A percentile compares a stretch with the other conserved stretches of the same genome.
These are phyloP conservation scores for Yamadazyma kanchanaburiensis DNA, from an alignment of 1,139 yeast genomes.

Conservation along the genomic window DNA sequence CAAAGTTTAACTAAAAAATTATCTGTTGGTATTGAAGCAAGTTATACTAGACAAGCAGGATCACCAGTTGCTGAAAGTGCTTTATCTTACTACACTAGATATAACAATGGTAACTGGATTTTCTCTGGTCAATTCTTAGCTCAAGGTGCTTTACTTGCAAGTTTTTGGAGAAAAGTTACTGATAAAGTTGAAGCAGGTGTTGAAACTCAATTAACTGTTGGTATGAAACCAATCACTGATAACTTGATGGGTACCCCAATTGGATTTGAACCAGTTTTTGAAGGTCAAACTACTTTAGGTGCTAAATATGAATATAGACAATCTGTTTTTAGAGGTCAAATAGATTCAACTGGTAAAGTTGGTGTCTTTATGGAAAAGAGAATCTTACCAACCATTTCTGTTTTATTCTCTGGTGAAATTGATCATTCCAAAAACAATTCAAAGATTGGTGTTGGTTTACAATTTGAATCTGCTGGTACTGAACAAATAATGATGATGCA, in stretches of 20 bases:
- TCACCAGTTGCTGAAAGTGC: conserved; percentile 88
- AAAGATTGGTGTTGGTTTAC: conserved; percentile 89
- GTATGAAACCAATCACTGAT: conserved; percentile 75
- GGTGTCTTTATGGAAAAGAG: conserved; percentile 90
- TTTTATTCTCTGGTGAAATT: conserved; percentile 85
- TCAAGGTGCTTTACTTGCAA: conserved; percentile 83
- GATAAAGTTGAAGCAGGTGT: conserved; percentile 96
- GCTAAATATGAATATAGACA: conserved; percentile 98
- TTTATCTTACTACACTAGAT: conserved; percentile 87
- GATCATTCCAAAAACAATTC: conserved; percentile 86
- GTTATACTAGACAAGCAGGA: conserved; percentile 77
- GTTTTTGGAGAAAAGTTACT: conserved; percentile 92
- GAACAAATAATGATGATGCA: conserved; percentile 77
- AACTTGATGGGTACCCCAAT: conserved; percentile 81
- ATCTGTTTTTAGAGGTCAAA: conserved; percentile 91
- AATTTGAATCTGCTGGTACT: conserved; percentile 91
- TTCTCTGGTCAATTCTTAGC: conserved; percentile 94
- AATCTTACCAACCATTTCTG: conserved; percentile 85
- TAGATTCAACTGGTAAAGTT: conserved; percentile 90
- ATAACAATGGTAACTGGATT: conserved; percentile 84
- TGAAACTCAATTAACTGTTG: conserved; percentile 82
- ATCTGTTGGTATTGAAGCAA: conserved; percentile 89
- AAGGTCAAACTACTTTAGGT: conserved; percentile 91
- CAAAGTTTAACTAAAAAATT: conserved; percentile 84
- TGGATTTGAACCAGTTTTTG: conserved; percentile 76